Conservation (phyloP, 495 filamentous ascomycete genomes). For the Neurospora sp. region DNA sequence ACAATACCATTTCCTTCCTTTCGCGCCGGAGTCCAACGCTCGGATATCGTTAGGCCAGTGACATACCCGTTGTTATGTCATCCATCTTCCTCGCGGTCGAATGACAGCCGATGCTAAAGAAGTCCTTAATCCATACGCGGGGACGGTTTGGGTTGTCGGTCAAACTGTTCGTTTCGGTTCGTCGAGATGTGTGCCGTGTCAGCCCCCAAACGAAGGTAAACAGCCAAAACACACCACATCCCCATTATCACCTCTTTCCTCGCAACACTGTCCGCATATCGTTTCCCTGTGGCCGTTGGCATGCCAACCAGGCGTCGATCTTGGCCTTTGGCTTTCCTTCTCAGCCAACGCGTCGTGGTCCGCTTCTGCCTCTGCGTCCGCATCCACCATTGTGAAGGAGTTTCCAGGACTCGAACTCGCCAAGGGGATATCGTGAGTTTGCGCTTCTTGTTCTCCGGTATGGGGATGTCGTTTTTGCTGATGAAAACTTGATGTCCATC, state of each 20-base stretch:
- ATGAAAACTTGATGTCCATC: conserved; percentile 17
- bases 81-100: background rate
- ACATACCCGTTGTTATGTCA: background rate
- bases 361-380: conserved; percentile 10
- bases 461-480: background rate
- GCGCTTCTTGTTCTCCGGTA: background rate
- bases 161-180: background rate
- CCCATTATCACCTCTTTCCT: conserved; percentile 33
- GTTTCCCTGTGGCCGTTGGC: conserved; percentile 28
- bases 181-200: conserved; percentile 1
- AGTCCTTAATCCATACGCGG: background rate
- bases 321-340: background rate
- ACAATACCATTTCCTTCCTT: background rate
- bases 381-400: conserved; percentile 33
- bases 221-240: conserved; percentile 39
- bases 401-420: conserved; percentile 9
- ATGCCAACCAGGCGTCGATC: conserved; percentile 14
- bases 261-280: conserved; percentile 38
- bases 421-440: background rate
- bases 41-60: background rate
- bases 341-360: background rate
- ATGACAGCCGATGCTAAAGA: background rate
- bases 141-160: background rate
- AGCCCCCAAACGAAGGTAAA: conserved; percentile 31
- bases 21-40: background rate